Conservation (phyloP, 306 rosid species). For the Prosopis cineraria region DNA sequence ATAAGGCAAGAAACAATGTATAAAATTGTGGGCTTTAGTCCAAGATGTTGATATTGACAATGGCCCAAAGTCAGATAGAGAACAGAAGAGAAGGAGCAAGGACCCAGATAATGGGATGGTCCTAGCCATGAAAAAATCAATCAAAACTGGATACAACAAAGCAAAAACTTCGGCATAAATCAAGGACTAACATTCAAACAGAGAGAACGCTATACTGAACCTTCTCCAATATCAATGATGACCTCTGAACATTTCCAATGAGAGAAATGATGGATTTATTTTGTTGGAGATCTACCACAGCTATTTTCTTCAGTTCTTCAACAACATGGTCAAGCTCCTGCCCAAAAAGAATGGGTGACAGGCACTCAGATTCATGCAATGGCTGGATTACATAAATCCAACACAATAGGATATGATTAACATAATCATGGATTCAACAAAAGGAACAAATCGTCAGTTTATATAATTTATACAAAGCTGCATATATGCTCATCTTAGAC, state of each 20-base stretch:
- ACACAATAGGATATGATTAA: background rate
- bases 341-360: slow-evolving; percentile 30
- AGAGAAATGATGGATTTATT: slow-evolving; percentile 91
- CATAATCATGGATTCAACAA: background rate
- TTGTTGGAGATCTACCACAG: slow-evolving; percentile 89
- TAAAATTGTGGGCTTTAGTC: background rate
- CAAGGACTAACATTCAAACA: slow-evolving; percentile 15
- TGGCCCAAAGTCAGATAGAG: slow-evolving; percentile 15
- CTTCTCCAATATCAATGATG: slow-evolving; percentile 90
- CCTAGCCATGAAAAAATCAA: slow-evolving; percentile 4
- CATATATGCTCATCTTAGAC: background rate
- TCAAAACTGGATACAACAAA: slow-evolving; percentile 15
- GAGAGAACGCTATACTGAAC: slow-evolving; percentile 46
- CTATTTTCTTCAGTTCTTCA: slow-evolving; percentile 92
- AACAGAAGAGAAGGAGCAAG: slow-evolving; percentile 13
- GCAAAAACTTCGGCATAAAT: background rate
- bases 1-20: background rate
- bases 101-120: slow-evolving; percentile 9
- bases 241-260: slow-evolving; percentile 91
- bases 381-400: background rate
- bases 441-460: background rate
- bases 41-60: background rate
- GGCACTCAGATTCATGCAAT: slow-evolving; percentile 10
- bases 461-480: too few species aligned
- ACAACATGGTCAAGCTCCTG: slow-evolving; percentile 96